Percentiles rank a stretch among this genome's conserved stretches.
Evolutionary conservation across 1,284 basidiomycete species (phyloP).

Genomic region (Boletus smithii): DNA sequence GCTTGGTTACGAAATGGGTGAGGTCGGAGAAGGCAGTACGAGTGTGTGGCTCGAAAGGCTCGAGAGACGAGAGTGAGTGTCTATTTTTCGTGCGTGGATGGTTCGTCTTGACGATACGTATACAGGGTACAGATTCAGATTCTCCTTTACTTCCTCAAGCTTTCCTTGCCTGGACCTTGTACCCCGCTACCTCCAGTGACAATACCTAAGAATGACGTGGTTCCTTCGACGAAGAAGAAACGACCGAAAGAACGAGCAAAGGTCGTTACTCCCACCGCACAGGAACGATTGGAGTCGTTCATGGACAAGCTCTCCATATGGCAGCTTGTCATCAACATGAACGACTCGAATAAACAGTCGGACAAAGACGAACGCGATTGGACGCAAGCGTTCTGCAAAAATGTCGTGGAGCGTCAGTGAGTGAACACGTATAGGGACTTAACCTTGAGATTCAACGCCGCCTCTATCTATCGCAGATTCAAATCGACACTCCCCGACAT

Average conservation of each 20-base stretch:
- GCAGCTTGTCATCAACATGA: conserved; percentile 55
- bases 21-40: conserved; percentile 20
- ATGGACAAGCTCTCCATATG: conserved; percentile 76
- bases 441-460: background rate
- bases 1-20: conserved; percentile 50
- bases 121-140: conserved; percentile 70
- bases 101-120: conserved; percentile 2
- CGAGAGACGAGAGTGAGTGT: conserved; percentile 68
- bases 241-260: conserved; percentile 30
- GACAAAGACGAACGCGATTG: conserved; percentile 53
- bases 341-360: conserved; percentile 15
- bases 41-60: conserved; percentile 54
- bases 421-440: conserved; percentile 20
- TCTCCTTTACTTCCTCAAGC: conserved; percentile 58
- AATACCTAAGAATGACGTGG: conserved; percentile 14
- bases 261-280: conserved; percentile 32
- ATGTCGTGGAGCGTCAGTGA: conserved; percentile 60
- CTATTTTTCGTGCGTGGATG: background rate
- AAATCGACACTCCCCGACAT: conserved; percentile 48
- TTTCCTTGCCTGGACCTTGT: conserved; percentile 55
- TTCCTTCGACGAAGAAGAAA: conserved; percentile 29
- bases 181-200: conserved; percentile 22
- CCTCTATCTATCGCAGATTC: conserved; percentile 47
- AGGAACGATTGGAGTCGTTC: conserved; percentile 61
- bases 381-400: conserved; percentile 67